phyloP scores from a whole-genome alignment of 2,329 filamentous ascomycete species.

The Aspergillus unguis region DNA sequence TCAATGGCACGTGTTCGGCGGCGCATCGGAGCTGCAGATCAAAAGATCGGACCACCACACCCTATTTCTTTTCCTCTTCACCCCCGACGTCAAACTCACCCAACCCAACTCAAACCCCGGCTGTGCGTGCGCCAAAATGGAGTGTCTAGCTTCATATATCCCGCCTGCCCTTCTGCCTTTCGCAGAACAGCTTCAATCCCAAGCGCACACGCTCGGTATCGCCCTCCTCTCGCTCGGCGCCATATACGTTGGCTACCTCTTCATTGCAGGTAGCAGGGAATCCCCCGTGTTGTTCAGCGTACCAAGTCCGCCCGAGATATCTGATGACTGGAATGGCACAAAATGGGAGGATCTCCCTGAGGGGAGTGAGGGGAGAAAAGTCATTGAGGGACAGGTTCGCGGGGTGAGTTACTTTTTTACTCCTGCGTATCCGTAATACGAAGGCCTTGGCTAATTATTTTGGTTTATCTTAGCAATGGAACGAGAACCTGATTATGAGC shows the following conservation, averaged over 20 bases:
- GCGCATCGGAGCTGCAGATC: conserved; percentile 16
- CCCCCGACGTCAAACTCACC: conserved; percentile 1
- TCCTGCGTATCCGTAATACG: not conserved
- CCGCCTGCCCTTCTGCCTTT: conserved; percentile 22
- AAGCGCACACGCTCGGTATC: conserved; percentile 24
- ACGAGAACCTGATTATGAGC: conserved; percentile 39
- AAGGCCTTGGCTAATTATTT: not conserved
- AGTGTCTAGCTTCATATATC: conserved; percentile 20
- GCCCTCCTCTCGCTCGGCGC: conserved; percentile 30
- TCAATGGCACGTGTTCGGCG: conserved; percentile 17
- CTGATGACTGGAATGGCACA: conserved; percentile 27
- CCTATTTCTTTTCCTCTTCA: not conserved
- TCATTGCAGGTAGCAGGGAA: conserved; percentile 29
- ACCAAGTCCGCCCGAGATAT: conserved; percentile 35
- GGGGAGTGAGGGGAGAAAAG: conserved; percentile 26
- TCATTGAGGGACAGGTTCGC: conserved; percentile 37
- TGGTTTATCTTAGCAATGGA: conserved; percentile 35
- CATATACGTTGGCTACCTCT: conserved; percentile 32
- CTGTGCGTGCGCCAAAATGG: conserved; percentile 23
- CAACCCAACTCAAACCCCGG: conserved; percentile 15
- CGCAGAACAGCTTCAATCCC: conserved; percentile 17
- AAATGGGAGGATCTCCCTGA: conserved; percentile 37
- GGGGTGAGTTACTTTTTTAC: conserved; percentile 31
- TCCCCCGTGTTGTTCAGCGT: conserved; percentile 38
- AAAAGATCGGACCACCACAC: conserved; percentile 18